These are phyloP conservation scores for Leccinum truebloodii DNA, from an alignment of 768 basidiomycete genomes.

Conservation along the genomic window DNA sequence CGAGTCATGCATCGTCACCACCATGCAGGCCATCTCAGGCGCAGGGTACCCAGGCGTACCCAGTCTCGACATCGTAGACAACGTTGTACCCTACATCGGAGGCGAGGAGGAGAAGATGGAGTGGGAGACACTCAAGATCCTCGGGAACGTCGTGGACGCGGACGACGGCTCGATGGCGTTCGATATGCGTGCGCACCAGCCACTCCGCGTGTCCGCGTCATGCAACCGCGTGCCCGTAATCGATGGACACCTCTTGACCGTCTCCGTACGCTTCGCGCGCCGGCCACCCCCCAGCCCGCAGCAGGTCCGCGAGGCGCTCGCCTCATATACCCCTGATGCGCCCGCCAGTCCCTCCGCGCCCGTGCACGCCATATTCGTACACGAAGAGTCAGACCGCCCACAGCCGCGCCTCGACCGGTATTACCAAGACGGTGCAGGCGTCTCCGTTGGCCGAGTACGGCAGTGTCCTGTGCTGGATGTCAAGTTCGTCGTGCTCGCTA, in stretches of 20 bases:
- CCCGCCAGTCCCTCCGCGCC: slow-evolving; percentile 86
- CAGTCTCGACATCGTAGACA: slow-evolving; percentile 90
- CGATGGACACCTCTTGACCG: slow-evolving; percentile 92
- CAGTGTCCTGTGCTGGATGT: slow-evolving; percentile 92
- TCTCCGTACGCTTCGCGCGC: slow-evolving; percentile 79
- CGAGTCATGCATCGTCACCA: slow-evolving; percentile 88
- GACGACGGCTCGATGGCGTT: slow-evolving; percentile 63
- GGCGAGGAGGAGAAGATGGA: slow-evolving; percentile 99
- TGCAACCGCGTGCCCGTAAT: slow-evolving; percentile 96
- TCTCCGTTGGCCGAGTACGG: slow-evolving; percentile 87
- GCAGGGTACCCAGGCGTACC: slow-evolving; percentile 97
- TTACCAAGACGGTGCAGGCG: slow-evolving; percentile 88
- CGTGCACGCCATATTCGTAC: slow-evolving; percentile 81
- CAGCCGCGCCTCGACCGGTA: slow-evolving; percentile 93
- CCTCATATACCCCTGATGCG: slow-evolving; percentile 72
- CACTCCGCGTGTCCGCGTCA: slow-evolving; percentile 86
- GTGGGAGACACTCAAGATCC: slow-evolving; percentile 98
- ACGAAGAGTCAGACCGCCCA: slow-evolving; percentile 89
- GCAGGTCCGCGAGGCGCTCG: slow-evolving; percentile 82
- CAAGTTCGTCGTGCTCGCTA: slow-evolving; percentile 91
- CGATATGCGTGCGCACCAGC: slow-evolving; percentile 80
- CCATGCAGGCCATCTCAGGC: slow-evolving; percentile 97
- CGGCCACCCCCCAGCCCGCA: slow-evolving; percentile 84
- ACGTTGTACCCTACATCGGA: slow-evolving; percentile 90
- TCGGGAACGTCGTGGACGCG: slow-evolving; percentile 71